phyloP scores from a whole-genome alignment of 2,329 filamentous ascomycete genomes.

The Emydomyces testavorans region DNA sequence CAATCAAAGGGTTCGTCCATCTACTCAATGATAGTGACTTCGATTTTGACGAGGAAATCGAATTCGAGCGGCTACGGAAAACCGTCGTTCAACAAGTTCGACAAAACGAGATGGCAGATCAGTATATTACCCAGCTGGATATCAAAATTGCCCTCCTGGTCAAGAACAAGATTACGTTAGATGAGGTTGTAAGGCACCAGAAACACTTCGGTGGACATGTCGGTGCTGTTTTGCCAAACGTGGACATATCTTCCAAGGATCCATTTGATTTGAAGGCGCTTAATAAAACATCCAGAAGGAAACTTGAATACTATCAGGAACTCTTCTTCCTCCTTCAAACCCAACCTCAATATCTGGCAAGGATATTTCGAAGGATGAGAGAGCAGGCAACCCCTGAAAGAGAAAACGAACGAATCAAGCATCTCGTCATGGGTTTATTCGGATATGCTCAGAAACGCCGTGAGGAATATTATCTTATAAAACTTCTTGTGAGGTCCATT shows the following conservation, averaged over 20 bases:
- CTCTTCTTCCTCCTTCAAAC: slow-evolving; percentile 96
- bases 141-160: slow-evolving; percentile 97
- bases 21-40: slow-evolving; percentile 96
- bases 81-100: slow-evolving; percentile 94
- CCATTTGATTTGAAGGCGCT: slow-evolving; percentile 93
- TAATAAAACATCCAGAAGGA: slow-evolving; percentile 91
- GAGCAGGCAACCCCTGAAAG: slow-evolving; percentile 79
- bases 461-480: slow-evolving; percentile 93
- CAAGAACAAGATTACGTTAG: slow-evolving; percentile 98
- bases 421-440: slow-evolving; percentile 90
- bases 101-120: slow-evolving; percentile 92
- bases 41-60: slow-evolving; percentile 96
- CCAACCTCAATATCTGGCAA: slow-evolving; percentile 84
- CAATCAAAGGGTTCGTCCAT: slow-evolving; percentile 96
- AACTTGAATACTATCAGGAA: slow-evolving; percentile 93
- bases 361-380: slow-evolving; percentile 72
- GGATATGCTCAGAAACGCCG: slow-evolving; percentile 93
- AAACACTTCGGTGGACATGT: slow-evolving; percentile 89
- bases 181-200: slow-evolving; percentile 94
- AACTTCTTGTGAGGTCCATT: slow-evolving; percentile 70
- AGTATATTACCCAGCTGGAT: slow-evolving; percentile 95
- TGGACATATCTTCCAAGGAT: slow-evolving; percentile 76
- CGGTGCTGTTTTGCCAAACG: slow-evolving; percentile 72
- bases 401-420: slow-evolving; percentile 83
- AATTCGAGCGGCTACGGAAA: slow-evolving; percentile 89